Evolutionary conservation across 2,329 filamentous ascomycete species (phyloP).

Genomic region (Phyllosticta capitalensis): DNA sequence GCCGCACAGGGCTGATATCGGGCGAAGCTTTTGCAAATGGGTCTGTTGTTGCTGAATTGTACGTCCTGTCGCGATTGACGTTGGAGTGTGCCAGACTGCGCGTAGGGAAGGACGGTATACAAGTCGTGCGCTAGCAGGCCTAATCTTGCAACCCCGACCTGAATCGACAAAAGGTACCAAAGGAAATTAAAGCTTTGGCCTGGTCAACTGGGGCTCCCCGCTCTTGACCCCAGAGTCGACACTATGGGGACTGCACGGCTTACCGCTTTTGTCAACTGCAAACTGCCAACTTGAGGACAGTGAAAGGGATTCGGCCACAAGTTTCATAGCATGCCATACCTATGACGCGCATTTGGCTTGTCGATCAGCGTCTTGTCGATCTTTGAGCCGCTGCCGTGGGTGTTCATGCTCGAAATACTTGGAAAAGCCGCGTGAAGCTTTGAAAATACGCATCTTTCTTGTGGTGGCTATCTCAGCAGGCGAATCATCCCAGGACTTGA

Average conservation of each 20-base stretch:
- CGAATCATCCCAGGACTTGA: not conserved
- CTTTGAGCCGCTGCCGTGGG: not conserved
- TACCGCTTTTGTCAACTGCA: not conserved
- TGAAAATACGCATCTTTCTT: not conserved
- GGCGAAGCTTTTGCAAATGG: not conserved
- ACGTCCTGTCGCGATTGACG: not conserved
- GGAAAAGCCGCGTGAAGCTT: not conserved
- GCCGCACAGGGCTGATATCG: not conserved
- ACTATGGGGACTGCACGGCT: not conserved
- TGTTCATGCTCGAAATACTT: not conserved
- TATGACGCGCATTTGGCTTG: not conserved
- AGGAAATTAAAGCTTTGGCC: not conserved
- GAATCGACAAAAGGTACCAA: not conserved
- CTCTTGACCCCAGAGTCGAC: not conserved
- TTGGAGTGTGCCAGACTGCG: too few relatives aligned
- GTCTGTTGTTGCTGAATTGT: not conserved
- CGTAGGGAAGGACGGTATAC: not conserved
- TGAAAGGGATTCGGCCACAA: not conserved
- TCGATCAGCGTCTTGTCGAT: not conserved
- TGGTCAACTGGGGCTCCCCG: not conserved
- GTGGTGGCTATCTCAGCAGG: not conserved
- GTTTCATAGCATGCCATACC: not conserved
- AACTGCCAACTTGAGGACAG: not conserved
- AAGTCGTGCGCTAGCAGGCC: not conserved
- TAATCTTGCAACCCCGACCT: not conserved